Evolutionary conservation across 2,329 filamentous ascomycete species (phyloP).

Genomic region (Diaporthe sp.): DNA sequence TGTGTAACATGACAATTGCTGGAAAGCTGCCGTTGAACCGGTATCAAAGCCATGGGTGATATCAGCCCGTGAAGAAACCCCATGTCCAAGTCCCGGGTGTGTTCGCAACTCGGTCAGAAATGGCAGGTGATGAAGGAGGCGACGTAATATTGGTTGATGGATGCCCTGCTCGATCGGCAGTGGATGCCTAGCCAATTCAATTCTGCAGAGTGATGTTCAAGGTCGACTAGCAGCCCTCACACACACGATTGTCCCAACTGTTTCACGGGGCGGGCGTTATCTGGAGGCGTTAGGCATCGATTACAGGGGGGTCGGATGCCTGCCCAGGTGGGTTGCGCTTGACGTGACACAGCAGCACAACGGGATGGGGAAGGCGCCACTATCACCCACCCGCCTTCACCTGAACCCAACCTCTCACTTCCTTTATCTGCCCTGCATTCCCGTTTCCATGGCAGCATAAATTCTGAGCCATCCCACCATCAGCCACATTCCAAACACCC

Average conservation of each 20-base stretch:
- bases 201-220: not conserved
- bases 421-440: not conserved
- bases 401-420: constrained; percentile 12
- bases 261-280: not conserved
- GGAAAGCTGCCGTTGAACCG: not conserved
- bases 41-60: not conserved
- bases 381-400: not conserved
- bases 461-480: not conserved
- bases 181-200: not conserved
- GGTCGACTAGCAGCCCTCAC: not conserved
- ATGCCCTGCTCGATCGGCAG: not conserved
- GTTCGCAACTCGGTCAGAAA: not conserved
- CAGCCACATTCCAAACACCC: not conserved
- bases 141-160: not conserved
- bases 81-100: not conserved
- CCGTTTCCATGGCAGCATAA: not conserved
- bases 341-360: not conserved
- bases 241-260: too few species aligned
- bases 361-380: constrained; percentile 1
- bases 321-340: not conserved
- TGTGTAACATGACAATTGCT: not conserved
- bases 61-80: not conserved
- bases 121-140: not conserved
- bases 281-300: constrained; percentile 6
- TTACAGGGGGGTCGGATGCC: not conserved